phyloP scores from a whole-genome alignment of 169 alveolate species.

The Plasmodium gonderi region DNA sequence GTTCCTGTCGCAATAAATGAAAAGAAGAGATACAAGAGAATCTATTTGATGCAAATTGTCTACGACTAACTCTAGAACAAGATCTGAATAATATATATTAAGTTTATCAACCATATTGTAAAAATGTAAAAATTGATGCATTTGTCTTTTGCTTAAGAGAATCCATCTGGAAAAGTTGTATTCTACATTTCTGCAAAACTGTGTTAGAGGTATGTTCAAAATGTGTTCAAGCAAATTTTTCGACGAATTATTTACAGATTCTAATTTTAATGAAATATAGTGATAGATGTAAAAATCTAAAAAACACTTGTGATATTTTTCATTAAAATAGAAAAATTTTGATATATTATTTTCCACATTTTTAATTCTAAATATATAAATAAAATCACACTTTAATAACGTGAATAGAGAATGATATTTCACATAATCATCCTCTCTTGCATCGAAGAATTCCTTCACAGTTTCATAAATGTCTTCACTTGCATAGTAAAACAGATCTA shows the following conservation, averaged over 20 bases:
- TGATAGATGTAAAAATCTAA: conserved; percentile 10
- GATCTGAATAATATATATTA: not conserved
- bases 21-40: not conserved
- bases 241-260: not conserved
- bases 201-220: not conserved
- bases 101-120: conserved; percentile 11
- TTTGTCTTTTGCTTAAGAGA: not conserved
- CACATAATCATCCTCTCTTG: not conserved
- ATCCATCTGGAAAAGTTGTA: conserved; percentile 11
- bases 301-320: not conserved
- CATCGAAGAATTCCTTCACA: conserved; percentile 3
- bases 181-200: not conserved
- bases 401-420: not conserved
- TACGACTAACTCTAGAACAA: not conserved
- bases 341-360: conserved; percentile 25
- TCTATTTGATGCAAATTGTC: conserved; percentile 18
- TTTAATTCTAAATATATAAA: not conserved
- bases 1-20: not conserved
- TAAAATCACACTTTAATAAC: not conserved
- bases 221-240: conserved; percentile 1
- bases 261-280: not conserved
- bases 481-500: conserved; percentile 11
- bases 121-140: conserved; percentile 18
- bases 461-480: not conserved
- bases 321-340: not conserved